A percentile compares a stretch with the other conserved stretches of the same genome.
Evolutionary conservation across 805 yeast species (phyloP).

Genomic region (Yueomyces sp.): DNA sequence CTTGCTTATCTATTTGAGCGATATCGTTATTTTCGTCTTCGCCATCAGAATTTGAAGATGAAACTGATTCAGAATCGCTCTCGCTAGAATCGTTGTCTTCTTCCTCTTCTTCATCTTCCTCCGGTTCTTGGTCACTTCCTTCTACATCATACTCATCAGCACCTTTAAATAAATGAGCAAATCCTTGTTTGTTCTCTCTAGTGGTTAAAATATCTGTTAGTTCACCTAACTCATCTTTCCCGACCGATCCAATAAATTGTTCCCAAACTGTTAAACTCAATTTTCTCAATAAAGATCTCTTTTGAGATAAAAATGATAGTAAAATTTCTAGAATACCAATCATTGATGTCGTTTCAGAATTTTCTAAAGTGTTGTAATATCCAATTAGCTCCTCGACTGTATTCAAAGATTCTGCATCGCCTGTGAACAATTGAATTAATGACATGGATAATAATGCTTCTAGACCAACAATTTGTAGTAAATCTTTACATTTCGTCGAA

Average conservation of each 20-base stretch:
- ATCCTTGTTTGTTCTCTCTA: constrained; percentile 74
- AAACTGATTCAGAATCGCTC: constrained; percentile 6
- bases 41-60: constrained; percentile 19
- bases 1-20: constrained; percentile 35
- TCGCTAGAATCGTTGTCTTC: constrained; percentile 22
- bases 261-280: constrained; percentile 45
- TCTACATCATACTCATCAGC: constrained; percentile 38
- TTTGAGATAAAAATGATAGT: constrained; percentile 42
- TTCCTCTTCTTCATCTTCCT: constrained; percentile 22
- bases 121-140: constrained; percentile 30
- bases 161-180: constrained; percentile 56
- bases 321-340: constrained; percentile 45
- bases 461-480: constrained; percentile 42
- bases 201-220: constrained; percentile 45
- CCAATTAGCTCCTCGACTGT: constrained; percentile 54
- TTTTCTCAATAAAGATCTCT: constrained; percentile 43
- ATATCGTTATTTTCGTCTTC: constrained; percentile 28
- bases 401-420: constrained; percentile 61
- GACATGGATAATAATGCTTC: constrained; percentile 69
- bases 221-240: constrained; percentile 31
- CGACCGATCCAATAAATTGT: constrained; percentile 35
- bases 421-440: constrained; percentile 62
- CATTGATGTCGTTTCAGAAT: constrained; percentile 23
- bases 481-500: constrained; percentile 20
- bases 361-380: constrained; percentile 25